A percentile compares a stretch with the other conserved stretches of the same genome.
phyloP scores from a whole-genome alignment of 495 filamentous ascomycete genomes.

The Clavariopsis aquatica region DNA sequence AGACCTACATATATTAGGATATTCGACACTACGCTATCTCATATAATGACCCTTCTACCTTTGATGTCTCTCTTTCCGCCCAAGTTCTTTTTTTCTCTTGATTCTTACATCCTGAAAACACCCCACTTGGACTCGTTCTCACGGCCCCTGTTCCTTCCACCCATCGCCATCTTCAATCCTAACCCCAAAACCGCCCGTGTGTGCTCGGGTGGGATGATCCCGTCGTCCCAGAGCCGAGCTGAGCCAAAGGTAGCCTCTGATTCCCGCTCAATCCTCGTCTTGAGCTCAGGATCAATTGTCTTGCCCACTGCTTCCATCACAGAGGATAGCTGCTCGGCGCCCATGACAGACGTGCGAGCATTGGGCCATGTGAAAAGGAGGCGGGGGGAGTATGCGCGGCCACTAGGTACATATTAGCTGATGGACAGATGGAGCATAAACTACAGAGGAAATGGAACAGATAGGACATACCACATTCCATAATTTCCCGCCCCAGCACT shows the following conservation, averaged over 20 bases:
- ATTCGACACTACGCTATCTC: too few relatives aligned
- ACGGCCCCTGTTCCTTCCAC: slow-evolving; percentile 61
- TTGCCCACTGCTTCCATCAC: slow-evolving; percentile 96
- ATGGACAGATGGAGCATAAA: not conserved
- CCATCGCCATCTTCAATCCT: slow-evolving; percentile 74
- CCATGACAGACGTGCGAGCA: slow-evolving; percentile 94
- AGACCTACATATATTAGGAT: too few relatives aligned
- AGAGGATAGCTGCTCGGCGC: slow-evolving; percentile 82
- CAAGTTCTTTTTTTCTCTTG: not conserved
- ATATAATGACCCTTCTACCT: too few relatives aligned
- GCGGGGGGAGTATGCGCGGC: slow-evolving; percentile 87
- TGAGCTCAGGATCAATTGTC: slow-evolving; percentile 76
- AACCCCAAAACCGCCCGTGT: slow-evolving; percentile 82
- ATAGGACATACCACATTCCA: slow-evolving; percentile 67
- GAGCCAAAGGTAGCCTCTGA: slow-evolving; percentile 85
- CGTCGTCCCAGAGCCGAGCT: slow-evolving; percentile 94
- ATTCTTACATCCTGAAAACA: slow-evolving; percentile 85
- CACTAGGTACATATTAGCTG: slow-evolving; percentile 50
- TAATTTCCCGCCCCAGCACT: slow-evolving; percentile 78
- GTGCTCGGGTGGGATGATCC: slow-evolving; percentile 86
- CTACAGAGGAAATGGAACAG: slow-evolving; percentile 1
- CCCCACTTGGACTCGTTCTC: slow-evolving; percentile 69
- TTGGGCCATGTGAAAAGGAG: slow-evolving; percentile 99
- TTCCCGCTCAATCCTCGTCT: slow-evolving; percentile 83
- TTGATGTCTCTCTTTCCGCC: not conserved